Conservation (phyloP, 176 grass and related monocot species). For the Luzula sylvatica region DNA sequence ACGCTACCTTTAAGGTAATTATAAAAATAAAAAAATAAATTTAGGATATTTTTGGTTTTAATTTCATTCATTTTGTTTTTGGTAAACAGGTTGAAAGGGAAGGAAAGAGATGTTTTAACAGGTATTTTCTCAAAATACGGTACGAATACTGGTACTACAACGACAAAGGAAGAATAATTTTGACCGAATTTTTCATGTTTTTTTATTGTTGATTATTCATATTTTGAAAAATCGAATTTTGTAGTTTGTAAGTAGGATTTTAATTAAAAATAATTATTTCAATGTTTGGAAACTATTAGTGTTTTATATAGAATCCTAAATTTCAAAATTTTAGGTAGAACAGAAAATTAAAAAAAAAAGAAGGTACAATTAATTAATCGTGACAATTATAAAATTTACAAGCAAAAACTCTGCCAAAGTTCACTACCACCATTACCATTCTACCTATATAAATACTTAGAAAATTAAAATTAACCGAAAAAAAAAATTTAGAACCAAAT, state of each 20-base stretch:
- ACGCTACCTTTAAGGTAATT: constrained; percentile 27
- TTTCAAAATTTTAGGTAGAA: too few species aligned
- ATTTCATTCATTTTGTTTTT: background rate
- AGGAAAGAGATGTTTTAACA: constrained; percentile 29
- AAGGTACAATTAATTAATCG: constrained; percentile 2
- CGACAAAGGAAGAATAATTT: constrained; percentile 13
- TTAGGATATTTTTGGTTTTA: background rate
- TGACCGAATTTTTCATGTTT: background rate
- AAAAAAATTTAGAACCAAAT: too few species aligned
- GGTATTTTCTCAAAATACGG: constrained; percentile 41
- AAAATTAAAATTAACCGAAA: background rate
- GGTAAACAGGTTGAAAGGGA: constrained; percentile 40
- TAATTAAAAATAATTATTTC: background rate
- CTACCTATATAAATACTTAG: constrained; percentile 4
- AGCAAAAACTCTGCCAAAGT: constrained; percentile 10
- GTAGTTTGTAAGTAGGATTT: background rate
- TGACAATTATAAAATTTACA: constrained; percentile 15
- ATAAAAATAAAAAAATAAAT: background rate
- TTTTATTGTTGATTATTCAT: too few species aligned
- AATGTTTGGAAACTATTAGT: background rate
- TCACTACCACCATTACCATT: background rate
- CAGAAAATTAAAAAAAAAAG: too few species aligned
- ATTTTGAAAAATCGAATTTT: constrained; percentile 1
- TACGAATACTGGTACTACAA: background rate
- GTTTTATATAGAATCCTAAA: too few species aligned